These are phyloP conservation scores for Ricinus communis DNA, from an alignment of 345 rosid species.

Conservation along the genomic window DNA sequence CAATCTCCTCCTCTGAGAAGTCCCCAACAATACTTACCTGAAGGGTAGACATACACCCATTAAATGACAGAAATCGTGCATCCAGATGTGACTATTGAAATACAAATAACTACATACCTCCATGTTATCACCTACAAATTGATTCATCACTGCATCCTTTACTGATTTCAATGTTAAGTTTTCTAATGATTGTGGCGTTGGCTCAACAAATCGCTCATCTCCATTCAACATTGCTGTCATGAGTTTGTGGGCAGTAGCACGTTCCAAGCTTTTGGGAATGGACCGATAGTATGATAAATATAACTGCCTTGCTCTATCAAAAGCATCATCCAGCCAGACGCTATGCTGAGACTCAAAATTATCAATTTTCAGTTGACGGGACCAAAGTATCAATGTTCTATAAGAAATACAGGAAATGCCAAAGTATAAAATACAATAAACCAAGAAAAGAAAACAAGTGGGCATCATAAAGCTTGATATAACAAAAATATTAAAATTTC, in stretches of 20 bases:
- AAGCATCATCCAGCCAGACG: conserved; percentile 99
- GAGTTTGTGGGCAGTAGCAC: conserved; percentile 98
- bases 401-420: too few relatives aligned
- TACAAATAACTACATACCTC: conserved; percentile 53
- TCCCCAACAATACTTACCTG: conserved; percentile 98
- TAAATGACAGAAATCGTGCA: conserved; percentile 14
- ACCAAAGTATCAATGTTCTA: not conserved
- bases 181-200: conserved; percentile 80
- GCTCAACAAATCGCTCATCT: conserved; percentile 96
- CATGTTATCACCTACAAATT: conserved; percentile 91
- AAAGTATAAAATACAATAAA: not conserved
- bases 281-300: conserved; percentile 93
- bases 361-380: conserved; percentile 17
- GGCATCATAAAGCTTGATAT: too few relatives aligned
- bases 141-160: conserved; percentile 92
- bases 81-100: conserved; percentile 2
- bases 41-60: conserved; percentile 19
- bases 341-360: conserved; percentile 74
- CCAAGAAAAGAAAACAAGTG: not conserved
- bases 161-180: conserved; percentile 71
- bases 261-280: conserved; percentile 98
- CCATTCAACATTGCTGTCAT: conserved; percentile 97
- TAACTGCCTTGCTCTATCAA: conserved; percentile 94
- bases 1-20: conserved; percentile 84
- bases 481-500: too few relatives aligned